Conservation (phyloP, 2,329 filamentous ascomycete genomes). For the Alternaria triticimaculans region DNA sequence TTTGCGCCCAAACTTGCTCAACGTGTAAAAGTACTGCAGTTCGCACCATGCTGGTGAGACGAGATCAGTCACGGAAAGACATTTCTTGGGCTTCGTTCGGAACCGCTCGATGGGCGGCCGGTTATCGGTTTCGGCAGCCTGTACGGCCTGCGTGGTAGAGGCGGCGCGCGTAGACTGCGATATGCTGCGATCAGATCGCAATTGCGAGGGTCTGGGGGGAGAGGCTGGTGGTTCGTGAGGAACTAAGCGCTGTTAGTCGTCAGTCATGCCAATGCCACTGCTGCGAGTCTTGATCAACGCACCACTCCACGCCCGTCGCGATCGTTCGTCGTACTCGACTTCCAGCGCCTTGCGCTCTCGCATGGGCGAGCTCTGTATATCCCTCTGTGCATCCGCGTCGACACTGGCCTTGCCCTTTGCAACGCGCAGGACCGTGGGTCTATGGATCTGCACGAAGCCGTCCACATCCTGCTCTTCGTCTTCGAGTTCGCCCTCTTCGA, state of each 20-base stretch:
- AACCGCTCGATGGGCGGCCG: constrained; percentile 77
- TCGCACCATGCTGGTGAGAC: constrained; percentile 95
- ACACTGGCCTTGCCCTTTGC: constrained; percentile 11
- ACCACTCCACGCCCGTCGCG: constrained; percentile 47
- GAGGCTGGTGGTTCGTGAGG: constrained; percentile 32
- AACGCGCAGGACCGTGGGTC: constrained; percentile 28
- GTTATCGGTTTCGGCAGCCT: constrained; percentile 42
- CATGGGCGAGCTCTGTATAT: constrained; percentile 27
- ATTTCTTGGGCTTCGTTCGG: constrained; percentile 76
- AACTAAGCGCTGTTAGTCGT: constrained; percentile 51
- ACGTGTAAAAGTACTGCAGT: constrained; percentile 87
- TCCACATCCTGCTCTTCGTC: constrained; percentile 39
- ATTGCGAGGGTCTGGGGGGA: constrained; percentile 2
- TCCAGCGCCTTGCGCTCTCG: constrained; percentile 43
- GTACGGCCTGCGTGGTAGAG: not conserved
- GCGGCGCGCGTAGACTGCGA: not conserved
- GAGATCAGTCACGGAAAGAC: constrained; percentile 86
- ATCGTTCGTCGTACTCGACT: constrained; percentile 51
- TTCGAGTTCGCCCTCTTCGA: constrained; percentile 26
- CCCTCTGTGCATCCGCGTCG: not conserved
- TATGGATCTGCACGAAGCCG: constrained; percentile 55
- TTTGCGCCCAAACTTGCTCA: constrained; percentile 78
- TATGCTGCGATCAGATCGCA: not conserved
- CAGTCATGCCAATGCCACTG: constrained; percentile 31
- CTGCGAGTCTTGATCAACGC: constrained; percentile 7